phyloP scores from a whole-genome alignment of 495 filamentous ascomycete genomes.

The Elasticomyces elasticus region DNA sequence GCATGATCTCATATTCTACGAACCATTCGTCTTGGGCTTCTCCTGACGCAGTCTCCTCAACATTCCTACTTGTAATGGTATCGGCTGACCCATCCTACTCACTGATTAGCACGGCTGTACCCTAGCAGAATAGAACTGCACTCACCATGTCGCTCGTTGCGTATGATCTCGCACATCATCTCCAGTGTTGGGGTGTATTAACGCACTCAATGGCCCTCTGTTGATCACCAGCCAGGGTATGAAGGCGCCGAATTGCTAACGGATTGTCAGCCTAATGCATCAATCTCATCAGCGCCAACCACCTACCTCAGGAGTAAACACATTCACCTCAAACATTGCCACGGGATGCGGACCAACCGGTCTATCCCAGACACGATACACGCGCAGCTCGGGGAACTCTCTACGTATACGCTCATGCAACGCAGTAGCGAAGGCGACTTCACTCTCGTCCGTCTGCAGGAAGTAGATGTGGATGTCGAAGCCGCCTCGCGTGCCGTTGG shows the following conservation, averaged over 20 bases:
- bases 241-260: constrained; percentile 71
- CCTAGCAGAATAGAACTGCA: too few species aligned
- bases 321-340: constrained; percentile 87
- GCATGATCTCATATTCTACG: too few species aligned
- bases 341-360: constrained; percentile 75
- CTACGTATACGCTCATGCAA: constrained; percentile 69
- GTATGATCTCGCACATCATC: constrained; percentile 60
- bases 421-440: constrained; percentile 55
- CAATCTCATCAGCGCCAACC: neutral
- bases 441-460: constrained; percentile 46
- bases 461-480: constrained; percentile 77
- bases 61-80: constrained; percentile 56
- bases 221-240: constrained; percentile 76
- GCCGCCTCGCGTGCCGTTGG: constrained; percentile 33
- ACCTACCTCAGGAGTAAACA: constrained; percentile 54
- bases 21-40: neutral
- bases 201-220: constrained; percentile 66
- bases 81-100: constrained; percentile 51
- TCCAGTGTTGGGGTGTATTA: constrained; percentile 55
- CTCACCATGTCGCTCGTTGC: constrained; percentile 64
- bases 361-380: constrained; percentile 66
- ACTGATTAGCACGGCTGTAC: neutral
- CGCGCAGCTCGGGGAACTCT: constrained; percentile 80
- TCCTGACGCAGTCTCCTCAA: constrained; percentile 32
- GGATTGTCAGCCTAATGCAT: neutral